These are phyloP conservation scores for Phoenix dactylifera DNA, from an alignment of 176 grass and related monocot genomes.

Conservation along the genomic window DNA sequence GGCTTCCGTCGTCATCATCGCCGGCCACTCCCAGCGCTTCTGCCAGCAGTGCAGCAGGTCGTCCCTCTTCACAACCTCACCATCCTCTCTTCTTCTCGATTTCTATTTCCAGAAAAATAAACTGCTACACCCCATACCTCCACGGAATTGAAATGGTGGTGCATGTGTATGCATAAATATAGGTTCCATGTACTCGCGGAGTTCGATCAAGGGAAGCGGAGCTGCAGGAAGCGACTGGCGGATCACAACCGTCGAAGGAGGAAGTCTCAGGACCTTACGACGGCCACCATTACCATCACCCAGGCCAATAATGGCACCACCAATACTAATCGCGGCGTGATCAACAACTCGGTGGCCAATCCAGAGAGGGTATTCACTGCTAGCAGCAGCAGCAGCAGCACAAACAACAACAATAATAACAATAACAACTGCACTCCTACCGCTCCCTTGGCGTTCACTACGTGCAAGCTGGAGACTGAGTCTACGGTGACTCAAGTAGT, in stretches of 20 bases:
- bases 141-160: too few species aligned
- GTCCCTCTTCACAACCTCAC: neutral
- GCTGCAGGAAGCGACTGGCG: conserved; percentile 9
- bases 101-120: too few species aligned
- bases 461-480: neutral
- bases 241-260: conserved; percentile 9
- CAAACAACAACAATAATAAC: too few species aligned
- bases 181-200: conserved; percentile 5
- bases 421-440: neutral
- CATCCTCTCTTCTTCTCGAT: too few species aligned
- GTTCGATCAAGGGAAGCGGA: conserved; percentile 12
- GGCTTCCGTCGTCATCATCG: conserved; percentile 2
- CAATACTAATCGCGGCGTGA: neutral
- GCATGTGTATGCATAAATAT: neutral
- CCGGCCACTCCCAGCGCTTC: conserved; percentile 16
- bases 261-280: conserved; percentile 5
- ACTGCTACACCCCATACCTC: too few species aligned
- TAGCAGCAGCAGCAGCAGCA: too few species aligned
- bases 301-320: neutral
- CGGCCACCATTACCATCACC: neutral
- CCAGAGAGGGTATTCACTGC: too few species aligned
- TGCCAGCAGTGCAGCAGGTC: conserved; percentile 19
- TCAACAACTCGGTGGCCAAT: neutral
- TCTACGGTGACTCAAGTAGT: neutral
- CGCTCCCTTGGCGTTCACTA: neutral